Base-by-base conservation (phyloP, 2,329 filamentous ascomycete genomes). In the Aspergillus ochraceoroseus region DNA sequence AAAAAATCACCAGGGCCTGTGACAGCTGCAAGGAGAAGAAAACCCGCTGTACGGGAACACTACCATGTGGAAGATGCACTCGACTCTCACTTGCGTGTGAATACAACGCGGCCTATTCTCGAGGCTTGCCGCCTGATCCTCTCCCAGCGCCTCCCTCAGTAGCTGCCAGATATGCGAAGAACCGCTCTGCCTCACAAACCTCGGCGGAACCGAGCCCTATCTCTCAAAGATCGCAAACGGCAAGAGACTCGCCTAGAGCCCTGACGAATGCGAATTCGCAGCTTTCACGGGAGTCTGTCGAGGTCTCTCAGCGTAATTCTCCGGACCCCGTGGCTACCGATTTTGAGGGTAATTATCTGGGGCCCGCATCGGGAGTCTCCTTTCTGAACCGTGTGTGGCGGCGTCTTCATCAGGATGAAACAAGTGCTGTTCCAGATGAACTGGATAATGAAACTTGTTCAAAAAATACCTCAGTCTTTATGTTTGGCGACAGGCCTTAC, bases 361-460 rank as follows among this genome's bases (percentile, higher is more conserved):
- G 76, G 7, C 70, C 71, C 9, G 72, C 75, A 3, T 69, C 75
- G 55, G 55, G 70, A 29, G 57, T 73, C 53, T 65, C 75, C 51
- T 70, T 82, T 65, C 62, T 86, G 68, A 49, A 84, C 61, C 79
- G 82, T 70, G 68, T 82, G 72, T 70, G 84, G 80, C 59, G 83
- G 71, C 64, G 82, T 71, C 40, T 86, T 54, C 47, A 80, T 70
- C 31, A 80, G 71, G 35, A 80, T 71, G 67, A 66, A 27, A 61
- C 48, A 12, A 61, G 58, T 0, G 55, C 58, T 2, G 55, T 61
- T 18, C 58, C 59, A 0, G 52, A 54, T 38, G 50, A 51, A 11
- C 35, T 58, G 25, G 53, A 56, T 14, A 54, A 57, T 43, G 61
- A 63, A 27, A 53, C 52, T 0, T 56, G 53, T 13, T 39, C 51